Evolutionary conservation across 225 moss, liverwort and hornwort species (phyloP).

Genomic region (Climacium dendroides): DNA sequence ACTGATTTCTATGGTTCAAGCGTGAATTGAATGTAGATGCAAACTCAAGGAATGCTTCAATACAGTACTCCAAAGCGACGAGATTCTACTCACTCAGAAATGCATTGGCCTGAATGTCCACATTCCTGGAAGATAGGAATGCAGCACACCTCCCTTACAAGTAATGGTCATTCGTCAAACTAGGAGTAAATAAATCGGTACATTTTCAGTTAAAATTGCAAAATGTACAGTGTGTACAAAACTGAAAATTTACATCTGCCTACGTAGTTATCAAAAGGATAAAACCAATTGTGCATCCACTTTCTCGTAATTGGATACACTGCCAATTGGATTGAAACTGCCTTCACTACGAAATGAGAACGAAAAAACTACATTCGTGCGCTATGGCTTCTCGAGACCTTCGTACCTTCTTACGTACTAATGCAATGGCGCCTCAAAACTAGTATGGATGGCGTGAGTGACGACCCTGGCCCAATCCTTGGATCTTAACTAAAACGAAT

Average conservation of each 20-base stretch:
- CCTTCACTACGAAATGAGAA: background rate
- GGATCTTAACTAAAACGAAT: background rate
- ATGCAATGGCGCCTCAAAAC: background rate
- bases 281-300: background rate
- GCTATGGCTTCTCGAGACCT: background rate
- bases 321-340: background rate
- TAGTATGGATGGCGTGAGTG: background rate
- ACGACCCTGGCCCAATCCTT: background rate
- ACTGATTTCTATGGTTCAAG: background rate
- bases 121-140: background rate
- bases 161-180: background rate
- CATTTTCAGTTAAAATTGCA: background rate
- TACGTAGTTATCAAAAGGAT: background rate
- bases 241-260: background rate
- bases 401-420: background rate
- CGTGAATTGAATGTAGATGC: background rate
- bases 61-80: too few species aligned
- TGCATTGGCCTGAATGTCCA: background rate
- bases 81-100: background rate
- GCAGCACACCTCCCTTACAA: background rate
- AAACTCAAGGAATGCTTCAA: background rate
- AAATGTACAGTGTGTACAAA: background rate
- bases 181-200: background rate
- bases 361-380: background rate
- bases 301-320: background rate